Base-by-base conservation (phyloP, 768 basidiomycete genomes). In the Fistulinella prunicolor region DNA sequence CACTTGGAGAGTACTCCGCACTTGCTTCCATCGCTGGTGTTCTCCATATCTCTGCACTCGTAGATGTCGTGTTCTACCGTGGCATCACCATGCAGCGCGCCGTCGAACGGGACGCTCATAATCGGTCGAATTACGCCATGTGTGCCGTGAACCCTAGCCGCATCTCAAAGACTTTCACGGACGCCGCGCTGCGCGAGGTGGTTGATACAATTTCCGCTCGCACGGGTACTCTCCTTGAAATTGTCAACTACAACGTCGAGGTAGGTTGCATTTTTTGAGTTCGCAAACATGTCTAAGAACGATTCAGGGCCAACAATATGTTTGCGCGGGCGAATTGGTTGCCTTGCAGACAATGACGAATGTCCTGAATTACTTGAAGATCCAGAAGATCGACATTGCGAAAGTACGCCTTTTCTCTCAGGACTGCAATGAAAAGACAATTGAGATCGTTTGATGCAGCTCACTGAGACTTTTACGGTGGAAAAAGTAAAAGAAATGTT, bases 51-150 rank as follows among this genome's bases (percentile, higher is more conserved):
- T 92, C 95, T 17, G 83, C 92, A 2, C 83, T 98, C 40, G 92
- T 94, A 61, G 96, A 99, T 57, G 91, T 99, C 61, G 95, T 99
- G 22, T 99, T 99, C 79, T 99, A 97, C 70, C 92, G 96, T 66
- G 96, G 96, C 59, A 94, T 99, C 64, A 99, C 96, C 29, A 99
- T 98, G 96, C 96, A 98, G 64, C 92, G 96, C 20, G 96, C 96
- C 22, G 96, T 99, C 49, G 93, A 96, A 70, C 91, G 96, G 26
- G 96, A 99, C 63, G 76, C 86, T 2, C 75, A 89, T 48, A 94
- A 94, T 61, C 82, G 96, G 30, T 95, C 92, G 21, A 93, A 94
- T 65, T 99, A 97, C 60, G 94, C 93, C 9, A 98, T 99, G 96
- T 94, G 94, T 68, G 95, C 96, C n/a, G 89, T 96, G 58, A 98